phyloP scores from a whole-genome alignment of 164 flowering plant genomes.

The Vitis rotundifolia region DNA sequence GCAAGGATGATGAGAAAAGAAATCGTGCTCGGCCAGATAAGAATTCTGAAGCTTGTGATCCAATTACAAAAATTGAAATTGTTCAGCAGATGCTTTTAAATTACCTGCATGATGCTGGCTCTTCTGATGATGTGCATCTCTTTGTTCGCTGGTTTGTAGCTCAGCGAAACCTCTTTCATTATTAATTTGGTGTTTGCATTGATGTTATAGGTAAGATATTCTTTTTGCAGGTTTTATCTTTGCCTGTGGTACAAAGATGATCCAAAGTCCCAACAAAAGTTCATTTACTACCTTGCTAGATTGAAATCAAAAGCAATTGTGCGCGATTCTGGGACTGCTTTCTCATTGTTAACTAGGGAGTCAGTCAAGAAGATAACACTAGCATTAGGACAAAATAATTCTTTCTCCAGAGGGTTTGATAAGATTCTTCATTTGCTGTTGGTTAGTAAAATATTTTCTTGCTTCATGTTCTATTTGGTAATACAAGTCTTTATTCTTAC shows the following conservation, averaged over 20 bases:
- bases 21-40: slow-evolving; percentile 20
- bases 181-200: slow-evolving; percentile 3
- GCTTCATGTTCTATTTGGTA: not conserved
- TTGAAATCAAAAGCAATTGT: slow-evolving; percentile 64
- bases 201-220: slow-evolving; percentile 9
- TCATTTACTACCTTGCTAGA: slow-evolving; percentile 64
- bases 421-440: slow-evolving; percentile 84
- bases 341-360: slow-evolving; percentile 63
- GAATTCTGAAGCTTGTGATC: slow-evolving; percentile 33
- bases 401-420: slow-evolving; percentile 95
- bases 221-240: slow-evolving; percentile 81
- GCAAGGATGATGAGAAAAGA: slow-evolving; percentile 37
- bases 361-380: slow-evolving; percentile 74
- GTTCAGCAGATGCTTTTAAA: slow-evolving; percentile 88
- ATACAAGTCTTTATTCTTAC: slow-evolving; percentile 10
- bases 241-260: slow-evolving; percentile 96
- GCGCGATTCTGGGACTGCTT: slow-evolving; percentile 57
- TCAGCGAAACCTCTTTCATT: not conserved
- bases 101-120: slow-evolving; percentile 71
- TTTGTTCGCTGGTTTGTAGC: slow-evolving; percentile 82
- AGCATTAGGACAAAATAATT: slow-evolving; percentile 78
- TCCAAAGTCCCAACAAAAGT: slow-evolving; percentile 64
- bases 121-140: slow-evolving; percentile 73
- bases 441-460: slow-evolving; percentile 42
- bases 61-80: slow-evolving; percentile 57